Conservation (phyloP, 306 rosid genomes). For the Inga laurina region DNA sequence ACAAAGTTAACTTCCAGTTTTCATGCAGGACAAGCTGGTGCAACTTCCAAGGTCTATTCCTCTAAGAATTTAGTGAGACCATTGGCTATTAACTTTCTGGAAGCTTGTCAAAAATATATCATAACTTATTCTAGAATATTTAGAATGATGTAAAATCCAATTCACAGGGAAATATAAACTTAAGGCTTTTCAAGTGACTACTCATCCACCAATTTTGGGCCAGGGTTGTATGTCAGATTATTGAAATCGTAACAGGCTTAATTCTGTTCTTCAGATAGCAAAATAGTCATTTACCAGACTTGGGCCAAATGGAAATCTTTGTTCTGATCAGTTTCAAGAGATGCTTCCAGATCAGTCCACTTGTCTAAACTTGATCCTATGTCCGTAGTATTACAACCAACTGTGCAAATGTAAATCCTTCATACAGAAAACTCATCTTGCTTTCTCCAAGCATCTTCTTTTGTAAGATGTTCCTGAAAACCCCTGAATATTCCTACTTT, state of each 20-base stretch:
- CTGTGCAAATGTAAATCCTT: slow-evolving; percentile 25
- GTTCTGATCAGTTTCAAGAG: not conserved
- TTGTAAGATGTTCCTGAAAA: slow-evolving; percentile 26
- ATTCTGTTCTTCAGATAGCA: not conserved
- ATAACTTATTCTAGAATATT: not conserved
- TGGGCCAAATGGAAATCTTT: not conserved
- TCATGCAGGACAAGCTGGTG: not conserved
- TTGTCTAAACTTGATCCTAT: slow-evolving; percentile 24
- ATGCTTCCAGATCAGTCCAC: not conserved
- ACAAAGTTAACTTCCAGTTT: not conserved
- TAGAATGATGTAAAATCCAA: not conserved
- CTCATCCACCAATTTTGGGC: not conserved
- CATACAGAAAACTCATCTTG: not conserved
- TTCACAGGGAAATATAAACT: not conserved
- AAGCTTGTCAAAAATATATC: not conserved
- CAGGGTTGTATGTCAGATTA: not conserved
- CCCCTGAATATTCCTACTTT: slow-evolving; percentile 20
- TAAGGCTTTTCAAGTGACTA: not conserved
- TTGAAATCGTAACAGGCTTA: not conserved
- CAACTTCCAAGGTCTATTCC: not conserved
- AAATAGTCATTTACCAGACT: not conserved
- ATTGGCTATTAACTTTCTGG: not conserved
- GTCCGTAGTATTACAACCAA: slow-evolving; percentile 10
- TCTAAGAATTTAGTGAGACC: not conserved
- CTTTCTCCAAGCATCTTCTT: not conserved